phyloP scores from a whole-genome alignment of 169 alveolate genomes.

The Babesia sp. region DNA sequence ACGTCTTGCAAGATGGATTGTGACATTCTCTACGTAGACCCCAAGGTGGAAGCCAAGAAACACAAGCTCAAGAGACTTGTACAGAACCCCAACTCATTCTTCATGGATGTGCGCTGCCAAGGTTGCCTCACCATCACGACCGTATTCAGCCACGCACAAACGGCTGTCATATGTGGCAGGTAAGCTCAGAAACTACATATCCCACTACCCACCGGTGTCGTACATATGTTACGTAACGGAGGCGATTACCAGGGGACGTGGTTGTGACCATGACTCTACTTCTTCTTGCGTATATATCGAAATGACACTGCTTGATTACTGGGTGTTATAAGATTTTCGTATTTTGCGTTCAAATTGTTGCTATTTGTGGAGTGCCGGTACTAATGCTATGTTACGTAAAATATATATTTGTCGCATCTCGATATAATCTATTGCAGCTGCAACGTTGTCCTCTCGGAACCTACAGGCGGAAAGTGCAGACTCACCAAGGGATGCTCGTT shows the following conservation, averaged over 20 bases:
- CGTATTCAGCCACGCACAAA: constrained; percentile 93
- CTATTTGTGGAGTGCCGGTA: too few species aligned
- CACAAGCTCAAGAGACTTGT: constrained; percentile 96
- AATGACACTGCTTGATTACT: too few species aligned
- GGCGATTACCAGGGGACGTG: too few species aligned
- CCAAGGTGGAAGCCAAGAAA: constrained; percentile 90
- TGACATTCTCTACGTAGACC: constrained; percentile 94
- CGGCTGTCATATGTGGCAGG: constrained; percentile 90
- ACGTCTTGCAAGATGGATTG: constrained; percentile 85
- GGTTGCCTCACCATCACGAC: constrained; percentile 93
- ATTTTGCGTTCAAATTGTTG: too few species aligned
- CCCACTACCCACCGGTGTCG: too few species aligned
- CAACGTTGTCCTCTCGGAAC: constrained; percentile 91
- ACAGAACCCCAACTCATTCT: constrained; percentile 96
- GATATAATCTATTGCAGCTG: constrained; percentile 87
- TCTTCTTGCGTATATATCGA: too few species aligned
- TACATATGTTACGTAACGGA: too few species aligned
- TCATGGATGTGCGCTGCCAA: constrained; percentile 98
- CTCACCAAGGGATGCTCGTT: constrained; percentile 94
- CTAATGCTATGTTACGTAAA: too few species aligned
- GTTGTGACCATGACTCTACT: too few species aligned
- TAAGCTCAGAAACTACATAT: too few species aligned
- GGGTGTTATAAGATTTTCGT: too few species aligned
- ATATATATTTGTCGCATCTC: too few species aligned
- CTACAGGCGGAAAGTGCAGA: constrained; percentile 97